Base-by-base conservation (phyloP, 768 basidiomycete species). In the Fomitopsis serialis region DNA sequence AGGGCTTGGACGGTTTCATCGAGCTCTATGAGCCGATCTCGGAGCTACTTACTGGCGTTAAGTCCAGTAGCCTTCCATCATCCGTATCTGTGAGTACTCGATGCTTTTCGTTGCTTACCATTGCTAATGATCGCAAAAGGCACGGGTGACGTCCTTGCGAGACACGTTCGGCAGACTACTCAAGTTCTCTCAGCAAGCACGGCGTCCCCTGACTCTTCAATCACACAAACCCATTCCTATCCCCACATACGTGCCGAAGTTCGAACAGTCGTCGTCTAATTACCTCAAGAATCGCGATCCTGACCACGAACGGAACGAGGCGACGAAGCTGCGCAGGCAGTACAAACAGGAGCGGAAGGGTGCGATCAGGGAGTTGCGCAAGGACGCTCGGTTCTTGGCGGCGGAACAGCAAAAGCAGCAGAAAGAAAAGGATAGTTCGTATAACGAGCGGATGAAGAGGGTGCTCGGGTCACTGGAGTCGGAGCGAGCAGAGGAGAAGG, bases 301-400 rank as follows among this genome's bases (percentile, higher is more conserved):
- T 9, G 94, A 99, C 68, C 84, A 83, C 55, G 94, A 96, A 63
- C 84, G 91, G 37, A 93, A 92, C 65, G 90, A 89, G 59, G 82
- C 84, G 0, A 72, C 85, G 53, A 98, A 98, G 69, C 71, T 99
- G 63, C 86, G 89, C 52, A 79, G 81, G 37, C 83, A 94, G 66
- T 87, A 93, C 75, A 95, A 95, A 73, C 87, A 98, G 72, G 97
- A 98, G 75, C 76, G 81, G 65, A 98, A 98, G 76, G 95, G 97
- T 42, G 97, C 97, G 4, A 93, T 99, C 57, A 78, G 96, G 44
- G 97, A 99, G 66, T 75, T 99, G 50, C 83, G 97, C 56, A 98
- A 98, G 75, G 97, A 99, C 66, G 86, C 92, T 57, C 79, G 81
- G 59, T 99, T 98, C 81, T 75, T 99, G 70, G 92, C 96, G 10